A percentile compares a stretch with the other conserved stretches of the same genome.
Conservation (phyloP, 2,329 filamentous ascomycete genomes). For the Fusarium sp. region DNA sequence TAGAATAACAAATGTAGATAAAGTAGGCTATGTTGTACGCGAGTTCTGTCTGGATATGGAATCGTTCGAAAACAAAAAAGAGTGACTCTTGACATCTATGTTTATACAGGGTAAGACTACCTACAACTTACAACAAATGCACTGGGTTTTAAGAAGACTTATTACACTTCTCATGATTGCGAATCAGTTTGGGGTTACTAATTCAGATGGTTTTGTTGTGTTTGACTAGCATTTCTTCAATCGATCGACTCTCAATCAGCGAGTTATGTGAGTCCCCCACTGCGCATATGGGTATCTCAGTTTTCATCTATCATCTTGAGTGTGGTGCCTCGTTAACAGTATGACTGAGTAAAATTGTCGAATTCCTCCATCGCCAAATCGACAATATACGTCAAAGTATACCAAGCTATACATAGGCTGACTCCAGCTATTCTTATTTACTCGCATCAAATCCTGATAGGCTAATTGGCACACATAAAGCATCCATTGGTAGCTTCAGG, state of each 20-base stretch:
- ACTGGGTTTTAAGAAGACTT: neutral
- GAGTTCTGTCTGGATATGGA: neutral
- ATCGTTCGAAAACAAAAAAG: neutral
- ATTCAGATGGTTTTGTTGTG: neutral
- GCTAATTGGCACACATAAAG: neutral
- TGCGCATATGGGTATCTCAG: neutral
- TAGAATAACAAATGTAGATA: neutral
- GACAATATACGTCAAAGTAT: neutral
- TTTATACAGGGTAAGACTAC: neutral
- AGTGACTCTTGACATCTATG: neutral
- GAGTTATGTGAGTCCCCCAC: neutral
- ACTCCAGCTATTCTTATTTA: neutral
- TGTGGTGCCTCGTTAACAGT: neutral
- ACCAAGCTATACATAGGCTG: neutral
- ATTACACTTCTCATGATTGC: neutral
- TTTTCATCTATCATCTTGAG: neutral
- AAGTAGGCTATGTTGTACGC: neutral
- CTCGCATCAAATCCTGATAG: neutral
- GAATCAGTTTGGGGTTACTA: neutral
- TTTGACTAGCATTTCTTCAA: neutral
- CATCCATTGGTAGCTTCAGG: neutral
- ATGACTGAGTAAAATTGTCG: neutral
- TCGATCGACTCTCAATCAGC: neutral
- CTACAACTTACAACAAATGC: neutral
- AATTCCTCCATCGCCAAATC: neutral